Conservation (phyloP, 805 yeast genomes). For the Priceomyces castillae region DNA sequence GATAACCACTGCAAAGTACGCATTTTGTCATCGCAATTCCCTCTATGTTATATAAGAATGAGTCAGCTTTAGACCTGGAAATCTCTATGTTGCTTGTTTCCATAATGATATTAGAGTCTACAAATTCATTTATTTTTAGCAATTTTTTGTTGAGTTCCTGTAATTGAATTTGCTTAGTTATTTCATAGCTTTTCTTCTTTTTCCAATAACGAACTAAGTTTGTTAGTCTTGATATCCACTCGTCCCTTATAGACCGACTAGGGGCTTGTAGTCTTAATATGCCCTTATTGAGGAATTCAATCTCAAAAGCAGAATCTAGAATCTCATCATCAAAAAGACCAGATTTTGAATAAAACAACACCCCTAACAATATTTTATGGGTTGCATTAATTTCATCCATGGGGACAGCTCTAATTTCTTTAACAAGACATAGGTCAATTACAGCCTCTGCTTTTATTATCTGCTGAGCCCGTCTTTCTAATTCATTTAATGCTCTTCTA, state of each 20-base stretch:
- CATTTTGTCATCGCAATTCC: conserved; percentile 58
- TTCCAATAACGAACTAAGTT: conserved; percentile 60
- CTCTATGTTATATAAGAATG: conserved; percentile 52
- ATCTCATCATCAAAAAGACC: conserved; percentile 25
- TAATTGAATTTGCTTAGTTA: conserved; percentile 30
- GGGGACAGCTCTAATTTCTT: conserved; percentile 34
- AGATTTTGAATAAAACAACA: conserved; percentile 30
- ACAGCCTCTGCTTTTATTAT: conserved; percentile 58
- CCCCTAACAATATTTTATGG: conserved; percentile 26
- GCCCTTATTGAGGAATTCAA: conserved; percentile 47
- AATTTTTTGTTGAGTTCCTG: conserved; percentile 45
- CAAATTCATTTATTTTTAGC: conserved; percentile 52
- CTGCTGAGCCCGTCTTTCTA: conserved; percentile 57
- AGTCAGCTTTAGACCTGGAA: conserved; percentile 54
- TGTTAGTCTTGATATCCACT: conserved; percentile 61
- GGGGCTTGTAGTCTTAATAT: conserved; percentile 56
- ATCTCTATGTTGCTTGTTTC: conserved; percentile 43
- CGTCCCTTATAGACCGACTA: conserved; percentile 44
- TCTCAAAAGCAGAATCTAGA: conserved; percentile 51
- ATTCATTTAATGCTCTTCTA: conserved; percentile 57
- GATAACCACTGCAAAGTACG: conserved; percentile 59
- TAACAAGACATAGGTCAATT: conserved; percentile 56
- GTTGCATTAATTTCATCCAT: conserved; percentile 16
- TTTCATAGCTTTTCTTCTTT: conserved; percentile 39
- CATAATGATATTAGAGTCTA: conserved; percentile 53